Conservation (phyloP, 2,329 filamentous ascomycete genomes). For the Cordyceps pruinosa region DNA sequence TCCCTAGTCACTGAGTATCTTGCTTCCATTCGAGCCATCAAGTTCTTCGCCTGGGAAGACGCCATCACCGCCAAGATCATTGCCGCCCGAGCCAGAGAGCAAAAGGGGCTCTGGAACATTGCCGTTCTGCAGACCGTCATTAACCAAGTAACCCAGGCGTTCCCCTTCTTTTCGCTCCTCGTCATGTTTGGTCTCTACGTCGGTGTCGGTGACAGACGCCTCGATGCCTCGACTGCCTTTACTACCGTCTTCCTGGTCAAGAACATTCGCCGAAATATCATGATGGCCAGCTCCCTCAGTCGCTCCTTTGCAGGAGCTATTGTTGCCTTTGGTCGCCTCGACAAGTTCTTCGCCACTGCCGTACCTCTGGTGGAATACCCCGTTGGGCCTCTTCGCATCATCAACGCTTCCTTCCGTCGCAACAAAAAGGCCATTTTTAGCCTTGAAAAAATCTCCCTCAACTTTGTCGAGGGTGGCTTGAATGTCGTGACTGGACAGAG, state of each 20-base stretch:
- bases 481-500: constrained; percentile 49
- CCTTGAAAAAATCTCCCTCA: constrained; percentile 40
- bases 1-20: constrained; percentile 53
- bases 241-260: constrained; percentile 48
- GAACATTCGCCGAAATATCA: constrained; percentile 45
- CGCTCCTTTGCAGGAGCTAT: constrained; percentile 29
- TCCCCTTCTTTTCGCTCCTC: constrained; percentile 46
- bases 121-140: constrained; percentile 41
- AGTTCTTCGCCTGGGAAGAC: constrained; percentile 55
- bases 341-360: constrained; percentile 47
- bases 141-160: constrained; percentile 43
- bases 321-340: constrained; percentile 44
- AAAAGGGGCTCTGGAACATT: constrained; percentile 47
- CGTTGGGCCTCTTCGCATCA: constrained; percentile 40
- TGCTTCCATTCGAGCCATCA: constrained; percentile 50
- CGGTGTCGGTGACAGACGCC: constrained; percentile 36
- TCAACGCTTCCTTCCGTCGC: constrained; percentile 41
- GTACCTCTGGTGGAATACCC: constrained; percentile 42
- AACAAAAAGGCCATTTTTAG: constrained; percentile 44
- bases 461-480: constrained; percentile 47
- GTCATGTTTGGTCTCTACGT: constrained; percentile 49
- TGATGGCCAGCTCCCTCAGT: constrained; percentile 39
- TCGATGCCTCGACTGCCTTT: constrained; percentile 52
- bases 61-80: constrained; percentile 45
- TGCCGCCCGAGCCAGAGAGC: constrained; percentile 42